Conservation (phyloP, 352 stramenopile genomes). For the Globisporangium alternatum region DNA sequence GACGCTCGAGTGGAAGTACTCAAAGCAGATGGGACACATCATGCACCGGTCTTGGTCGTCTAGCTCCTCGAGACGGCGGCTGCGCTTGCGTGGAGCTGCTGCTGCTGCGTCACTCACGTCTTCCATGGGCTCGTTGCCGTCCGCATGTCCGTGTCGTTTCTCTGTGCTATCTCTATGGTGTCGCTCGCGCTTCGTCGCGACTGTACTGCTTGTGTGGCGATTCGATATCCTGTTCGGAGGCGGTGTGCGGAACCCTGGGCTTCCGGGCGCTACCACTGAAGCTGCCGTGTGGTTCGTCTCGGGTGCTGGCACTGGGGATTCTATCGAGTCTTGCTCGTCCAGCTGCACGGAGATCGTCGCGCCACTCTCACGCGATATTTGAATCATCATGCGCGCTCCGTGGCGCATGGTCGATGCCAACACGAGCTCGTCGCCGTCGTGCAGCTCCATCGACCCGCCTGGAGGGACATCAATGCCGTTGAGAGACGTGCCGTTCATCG, state of each 20-base stretch:
- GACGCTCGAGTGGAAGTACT: constrained; percentile 75
- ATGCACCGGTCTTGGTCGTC: constrained; percentile 69
- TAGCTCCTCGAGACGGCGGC: constrained; percentile 14
- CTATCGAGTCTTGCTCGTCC: constrained; percentile 10
- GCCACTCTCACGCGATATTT: constrained; percentile 38
- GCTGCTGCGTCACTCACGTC: constrained; percentile 5
- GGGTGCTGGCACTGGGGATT: background rate
- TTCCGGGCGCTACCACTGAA: background rate
- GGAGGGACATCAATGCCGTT: constrained; percentile 62
- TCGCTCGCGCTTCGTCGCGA: constrained; percentile 26
- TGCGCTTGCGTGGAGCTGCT: constrained; percentile 17
- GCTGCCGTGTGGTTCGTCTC: constrained; percentile 21
- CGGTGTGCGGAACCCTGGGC: constrained; percentile 13
- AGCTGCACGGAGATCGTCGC: constrained; percentile 43
- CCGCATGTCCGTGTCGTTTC: background rate
- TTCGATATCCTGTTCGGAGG: constrained; percentile 7
- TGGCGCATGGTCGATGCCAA: constrained; percentile 65
- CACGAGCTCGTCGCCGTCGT: constrained; percentile 66
- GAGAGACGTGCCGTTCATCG: constrained; percentile 76
- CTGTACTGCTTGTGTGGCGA: constrained; percentile 14
- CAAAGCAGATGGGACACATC: constrained; percentile 78
- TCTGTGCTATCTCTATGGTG: constrained; percentile 15
- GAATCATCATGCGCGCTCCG: constrained; percentile 48
- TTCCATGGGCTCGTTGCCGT: constrained; percentile 16
- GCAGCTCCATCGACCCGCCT: constrained; percentile 56